Conservation (phyloP, 2,329 filamentous ascomycete genomes). For the Exophiala sideris region DNA sequence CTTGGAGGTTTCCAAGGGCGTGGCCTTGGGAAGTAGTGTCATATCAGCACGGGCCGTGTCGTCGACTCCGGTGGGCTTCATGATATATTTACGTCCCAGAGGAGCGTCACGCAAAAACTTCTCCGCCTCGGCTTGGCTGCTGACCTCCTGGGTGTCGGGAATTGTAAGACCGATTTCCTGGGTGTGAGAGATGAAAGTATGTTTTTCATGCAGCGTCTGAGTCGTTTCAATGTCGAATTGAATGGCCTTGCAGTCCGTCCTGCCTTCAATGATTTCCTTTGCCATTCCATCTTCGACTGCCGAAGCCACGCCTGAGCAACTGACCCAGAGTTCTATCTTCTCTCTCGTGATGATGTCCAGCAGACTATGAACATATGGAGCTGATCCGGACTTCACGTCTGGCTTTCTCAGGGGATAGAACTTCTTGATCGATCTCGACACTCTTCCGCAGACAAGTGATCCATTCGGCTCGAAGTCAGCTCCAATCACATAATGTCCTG, state of each 20-base stretch:
- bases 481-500: constrained; percentile 68
- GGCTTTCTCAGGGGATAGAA: constrained; percentile 52
- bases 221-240: constrained; percentile 60
- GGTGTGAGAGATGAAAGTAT: constrained; percentile 61
- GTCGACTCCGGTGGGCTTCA: constrained; percentile 64
- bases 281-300: constrained; percentile 65
- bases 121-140: constrained; percentile 52
- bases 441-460: constrained; percentile 53
- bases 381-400: constrained; percentile 33
- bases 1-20: constrained; percentile 51
- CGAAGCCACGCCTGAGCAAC: constrained; percentile 65
- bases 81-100: constrained; percentile 53
- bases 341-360: constrained; percentile 59
- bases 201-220: constrained; percentile 60
- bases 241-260: constrained; percentile 59
- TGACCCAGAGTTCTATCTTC: constrained; percentile 67
- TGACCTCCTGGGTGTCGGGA: constrained; percentile 54
- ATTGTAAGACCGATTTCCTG: constrained; percentile 52
- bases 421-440: constrained; percentile 54
- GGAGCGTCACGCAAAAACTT: constrained; percentile 48
- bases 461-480: constrained; percentile 58
- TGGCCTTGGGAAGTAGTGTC: constrained; percentile 60
- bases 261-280: constrained; percentile 58
- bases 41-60: constrained; percentile 59
- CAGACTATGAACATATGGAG: constrained; percentile 56